phyloP scores from a whole-genome alignment of 202 grass and related monocot species.

The Miscanthus sacchariflorus region DNA sequence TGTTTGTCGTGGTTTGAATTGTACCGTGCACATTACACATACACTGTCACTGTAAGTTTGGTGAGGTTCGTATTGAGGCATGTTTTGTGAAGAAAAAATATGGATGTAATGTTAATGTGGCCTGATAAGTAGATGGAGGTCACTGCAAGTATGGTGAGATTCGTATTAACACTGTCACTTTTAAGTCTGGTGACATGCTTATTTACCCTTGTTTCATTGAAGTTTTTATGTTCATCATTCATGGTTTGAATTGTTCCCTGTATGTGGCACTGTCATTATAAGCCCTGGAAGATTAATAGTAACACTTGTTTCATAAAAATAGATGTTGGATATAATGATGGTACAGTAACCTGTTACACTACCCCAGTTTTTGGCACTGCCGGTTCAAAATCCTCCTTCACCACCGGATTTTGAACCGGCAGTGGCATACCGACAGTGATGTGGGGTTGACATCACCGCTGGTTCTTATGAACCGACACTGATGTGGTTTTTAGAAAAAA shows the following conservation, averaged over 20 bases:
- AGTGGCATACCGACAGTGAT: no score
- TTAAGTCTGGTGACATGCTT: neutral
- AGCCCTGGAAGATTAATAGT: neutral
- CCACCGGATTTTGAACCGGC: no score
- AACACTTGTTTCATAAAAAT: neutral
- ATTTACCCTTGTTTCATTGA: neutral
- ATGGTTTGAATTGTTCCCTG: neutral
- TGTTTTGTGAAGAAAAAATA: neutral
- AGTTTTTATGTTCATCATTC: neutral
- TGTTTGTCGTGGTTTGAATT: neutral
- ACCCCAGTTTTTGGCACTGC: no score
- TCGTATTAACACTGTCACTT: neutral
- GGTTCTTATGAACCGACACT: no score
- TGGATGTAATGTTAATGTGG: neutral
- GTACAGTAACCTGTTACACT: neutral
- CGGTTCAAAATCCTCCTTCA: no score
- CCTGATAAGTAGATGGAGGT: neutral
- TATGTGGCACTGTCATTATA: neutral
- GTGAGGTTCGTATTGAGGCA: neutral
- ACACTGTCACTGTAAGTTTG: neutral
- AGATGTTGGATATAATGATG: neutral
- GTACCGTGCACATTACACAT: neutral
- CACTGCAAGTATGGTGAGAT: neutral
- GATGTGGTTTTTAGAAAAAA: no score
- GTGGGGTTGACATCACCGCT: no score